Evolutionary conservation across 768 basidiomycete species (phyloP), one percentile per base, ranked within the genome.

Genomic region (Polyporus arcularius): DNA sequence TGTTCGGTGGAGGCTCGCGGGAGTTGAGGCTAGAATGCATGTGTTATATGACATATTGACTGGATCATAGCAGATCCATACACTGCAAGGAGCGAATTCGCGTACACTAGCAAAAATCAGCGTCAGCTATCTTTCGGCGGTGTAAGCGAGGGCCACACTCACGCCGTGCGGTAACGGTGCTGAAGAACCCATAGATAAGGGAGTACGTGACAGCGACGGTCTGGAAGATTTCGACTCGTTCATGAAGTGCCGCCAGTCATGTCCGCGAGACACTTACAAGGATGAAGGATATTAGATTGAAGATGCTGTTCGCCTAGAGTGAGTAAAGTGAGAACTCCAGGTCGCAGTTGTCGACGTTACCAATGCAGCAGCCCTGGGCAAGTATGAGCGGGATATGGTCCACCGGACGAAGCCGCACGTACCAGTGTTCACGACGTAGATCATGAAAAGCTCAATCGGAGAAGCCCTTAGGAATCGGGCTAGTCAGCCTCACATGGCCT

Each of bases 11-110:
- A 7, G 16, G 6, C 2, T 16, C 26, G 52, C 52, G 52, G 8
- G 52, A 53, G 38, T 53, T 53, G 16, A 53, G 52, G 0, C 52
- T 52, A 14, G 10, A 6, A 11, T 12, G 14, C 18, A 21, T 12
- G 18, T 15, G 26, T 48, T 7, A 28, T 28, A 9, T 9, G 21
- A 48, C 8, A 5, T 11, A 5, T 11, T 8, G n/a, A 18, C 46
- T 1, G 5, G 18, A 8, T 18, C 8, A 18, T 5, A 4, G 32
- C 38, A 35, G 51, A 21, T 32, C 12, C 39, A 26, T 26, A 53
- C 52, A 53, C 52, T 53, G 52, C 52, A 12, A 53, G 52, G 5
- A 53, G n/a, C 12, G 52, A 53, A 38, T 53, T 53, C 11, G 52
- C 52, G 39, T 53, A 53, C 5, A 53, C 52, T 53, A 7, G 32